Base-by-base conservation (phyloP, 768 basidiomycete genomes). In the Boletus patriciae region DNA sequence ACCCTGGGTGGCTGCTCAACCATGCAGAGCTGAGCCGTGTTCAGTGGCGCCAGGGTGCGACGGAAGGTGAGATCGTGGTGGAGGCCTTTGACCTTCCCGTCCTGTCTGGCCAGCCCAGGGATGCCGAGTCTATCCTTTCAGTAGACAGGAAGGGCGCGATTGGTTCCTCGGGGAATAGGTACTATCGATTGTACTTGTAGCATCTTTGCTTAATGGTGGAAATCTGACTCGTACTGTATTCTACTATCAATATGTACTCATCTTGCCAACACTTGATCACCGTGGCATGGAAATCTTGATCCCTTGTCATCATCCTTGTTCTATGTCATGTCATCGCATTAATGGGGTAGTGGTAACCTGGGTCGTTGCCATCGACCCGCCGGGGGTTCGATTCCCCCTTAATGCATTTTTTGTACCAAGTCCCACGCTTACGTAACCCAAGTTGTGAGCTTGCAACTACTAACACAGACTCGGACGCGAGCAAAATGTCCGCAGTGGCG, bases 301-400 rank as follows among this genome's bases (percentile, higher is more conserved):
- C 9, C 29, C 29, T 15, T 16, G 6, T 36, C 34, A 36, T 15
- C 15, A 16, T 16, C 34, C 34, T 36, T 15, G 15, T 6, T 36
- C 34, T 7, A 29, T 29, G 27, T 13, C 25, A 18, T 37, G n/a
- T 10, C 18, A n/a, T 38, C 8, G 52, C 58, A 60, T 60, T 56
- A 80, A 80, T 81, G 79, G 80, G 78, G 81, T 82, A 82, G 80
- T 81, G 80, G 79, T 82, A 81, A 82, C 79, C 81, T 82, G 79
- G 81, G 80, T 82, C 78, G 80, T 82, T 82, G 81, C 80, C 81
- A 82, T 83, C 85, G 86, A 87, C 84, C 86, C 86, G 86, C 86
- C 86, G 86, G 85, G 85, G 85, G 86, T 87, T 87, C 84, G 83
- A 87, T 87, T 87, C 86, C 84, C 61, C 0, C 64, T 65, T 65